Evolutionary conservation across 2,329 filamentous ascomycete species (phyloP), one percentile per base, ranked within the genome.

Genomic region (Aspergillus uvarum): DNA sequence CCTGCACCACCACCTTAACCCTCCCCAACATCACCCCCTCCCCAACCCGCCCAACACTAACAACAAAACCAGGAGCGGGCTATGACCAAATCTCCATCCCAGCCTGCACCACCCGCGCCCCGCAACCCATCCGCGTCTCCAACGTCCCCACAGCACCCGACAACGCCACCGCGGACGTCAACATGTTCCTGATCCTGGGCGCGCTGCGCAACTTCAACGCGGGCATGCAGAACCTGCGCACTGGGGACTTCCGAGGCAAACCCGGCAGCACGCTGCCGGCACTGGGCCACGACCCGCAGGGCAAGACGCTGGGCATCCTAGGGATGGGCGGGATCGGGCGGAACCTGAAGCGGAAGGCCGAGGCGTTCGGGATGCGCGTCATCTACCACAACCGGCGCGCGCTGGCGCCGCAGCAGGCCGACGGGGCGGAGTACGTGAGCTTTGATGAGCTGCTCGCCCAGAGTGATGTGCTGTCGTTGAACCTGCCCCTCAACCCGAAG

Each of bases 261-360:
- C 76, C 79, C 0, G 72, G 38, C 16, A 16, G 2, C 6, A 42
- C 38, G 2, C 16, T 76, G 6, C 79, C 79, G 6, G 82, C 84
- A 0, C 81, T 87, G 0, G 91, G 91, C 12, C 89, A 90, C 70
- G 91, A 95, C 70, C 91, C 91, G 1, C 82, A 90, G 73, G 90
- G 89, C 38, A 95, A 94, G 75, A 79, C 87, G 1, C 81, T 96
- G 5, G 91, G 91, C 0, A 92, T 96, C 61, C 74, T 96, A 47
- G 91, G 91, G 6, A 94, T 95, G 90, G 91, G 91, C 21, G 90
- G 91, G 2, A 95, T 96, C 62, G 91, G 92, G 0, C 81, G 88
- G 38, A 91, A 92, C 69, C 76, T 95, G 67, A 90, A 89, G 71
- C 84, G 80, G 72, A 92, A 92, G 76, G 89, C 88, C 3, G 81